These are phyloP conservation scores for Mucor saturninus DNA, from an alignment of 371 early-diverging fungal species.

Conservation along the genomic window DNA sequence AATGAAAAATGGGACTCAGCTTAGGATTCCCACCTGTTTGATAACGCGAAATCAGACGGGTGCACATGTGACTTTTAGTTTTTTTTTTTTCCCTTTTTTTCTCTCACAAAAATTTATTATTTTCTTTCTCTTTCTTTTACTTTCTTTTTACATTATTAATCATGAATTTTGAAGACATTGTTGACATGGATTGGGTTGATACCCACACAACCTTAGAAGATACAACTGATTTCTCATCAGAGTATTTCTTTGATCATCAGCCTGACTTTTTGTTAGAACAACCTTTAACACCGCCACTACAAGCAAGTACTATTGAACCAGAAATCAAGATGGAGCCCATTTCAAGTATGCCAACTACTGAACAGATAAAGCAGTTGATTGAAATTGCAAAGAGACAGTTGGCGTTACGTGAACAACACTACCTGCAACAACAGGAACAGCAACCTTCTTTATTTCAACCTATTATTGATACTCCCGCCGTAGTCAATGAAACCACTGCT, in stretches of 20 bases:
- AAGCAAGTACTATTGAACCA: constrained; percentile 1
- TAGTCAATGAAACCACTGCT: constrained; percentile 19
- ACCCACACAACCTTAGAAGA: constrained; percentile 29
- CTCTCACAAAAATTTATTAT: not conserved
- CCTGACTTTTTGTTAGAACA: constrained; percentile 24
- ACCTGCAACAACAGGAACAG: constrained; percentile 14
- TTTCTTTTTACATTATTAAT: not conserved
- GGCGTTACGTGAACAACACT: constrained; percentile 32
- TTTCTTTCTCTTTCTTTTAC: constrained; percentile 5
- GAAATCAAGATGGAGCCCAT: constrained; percentile 13
- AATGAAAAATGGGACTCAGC: not conserved
- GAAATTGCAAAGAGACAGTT: constrained; percentile 51
- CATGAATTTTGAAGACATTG: constrained; percentile 57
- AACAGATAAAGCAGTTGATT: constrained; percentile 51
- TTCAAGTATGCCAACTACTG: constrained; percentile 37
- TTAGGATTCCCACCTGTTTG: not conserved
- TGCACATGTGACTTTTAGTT: not conserved
- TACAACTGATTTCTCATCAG: constrained; percentile 2
- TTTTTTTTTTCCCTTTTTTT: not conserved
- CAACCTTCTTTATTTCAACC: constrained; percentile 16
- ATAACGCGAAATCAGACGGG: not conserved
- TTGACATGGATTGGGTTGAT: constrained; percentile 55
- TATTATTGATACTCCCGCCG: not conserved
- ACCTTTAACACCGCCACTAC: constrained; percentile 16
- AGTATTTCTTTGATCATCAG: constrained; percentile 22